phyloP scores from a whole-genome alignment of 2,329 filamentous ascomycete species.

The Colletotrichum spaethianum region DNA sequence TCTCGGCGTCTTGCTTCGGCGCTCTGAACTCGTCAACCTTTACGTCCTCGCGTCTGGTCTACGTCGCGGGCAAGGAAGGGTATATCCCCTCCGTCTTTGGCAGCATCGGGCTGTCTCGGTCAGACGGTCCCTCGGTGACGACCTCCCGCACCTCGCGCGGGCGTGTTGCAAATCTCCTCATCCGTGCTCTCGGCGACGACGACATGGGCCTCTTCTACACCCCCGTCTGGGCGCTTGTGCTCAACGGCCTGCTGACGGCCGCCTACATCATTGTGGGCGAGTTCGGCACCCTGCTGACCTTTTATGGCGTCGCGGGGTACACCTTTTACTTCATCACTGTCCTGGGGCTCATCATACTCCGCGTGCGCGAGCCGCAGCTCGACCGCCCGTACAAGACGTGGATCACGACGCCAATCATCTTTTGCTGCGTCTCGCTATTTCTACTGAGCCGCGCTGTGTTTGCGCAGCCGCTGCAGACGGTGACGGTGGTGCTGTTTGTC shows the following conservation, averaged over 20 bases:
- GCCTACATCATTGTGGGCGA: constrained; percentile 89
- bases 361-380: constrained; percentile 88
- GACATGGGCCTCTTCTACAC: constrained; percentile 90
- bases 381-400: constrained; percentile 95
- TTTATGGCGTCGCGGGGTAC: constrained; percentile 97
- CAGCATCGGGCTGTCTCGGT: constrained; percentile 79
- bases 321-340: constrained; percentile 98
- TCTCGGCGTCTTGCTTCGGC: constrained; percentile 93
- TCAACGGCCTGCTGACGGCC: constrained; percentile 82
- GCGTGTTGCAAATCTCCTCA: constrained; percentile 72
- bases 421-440: constrained; percentile 97
- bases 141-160: constrained; percentile 65
- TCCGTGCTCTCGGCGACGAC: constrained; percentile 79
- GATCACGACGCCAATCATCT: constrained; percentile 97
- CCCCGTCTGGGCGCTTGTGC: constrained; percentile 89
- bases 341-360: constrained; percentile 89
- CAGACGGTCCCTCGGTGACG: constrained; percentile 54
- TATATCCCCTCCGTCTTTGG: constrained; percentile 90
- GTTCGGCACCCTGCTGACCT: constrained; percentile 92
- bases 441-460: constrained; percentile 90
- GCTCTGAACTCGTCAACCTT: constrained; percentile 96
- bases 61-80: constrained; percentile 94
- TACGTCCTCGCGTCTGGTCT: constrained; percentile 91
- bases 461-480: constrained; percentile 89
- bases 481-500: constrained; percentile 89